A percentile compares a stretch with the other conserved stretches of the same genome.
Evolutionary conservation across 306 rosid genomes (phyloP).

Genomic region (Castanopsis chinensis): DNA sequence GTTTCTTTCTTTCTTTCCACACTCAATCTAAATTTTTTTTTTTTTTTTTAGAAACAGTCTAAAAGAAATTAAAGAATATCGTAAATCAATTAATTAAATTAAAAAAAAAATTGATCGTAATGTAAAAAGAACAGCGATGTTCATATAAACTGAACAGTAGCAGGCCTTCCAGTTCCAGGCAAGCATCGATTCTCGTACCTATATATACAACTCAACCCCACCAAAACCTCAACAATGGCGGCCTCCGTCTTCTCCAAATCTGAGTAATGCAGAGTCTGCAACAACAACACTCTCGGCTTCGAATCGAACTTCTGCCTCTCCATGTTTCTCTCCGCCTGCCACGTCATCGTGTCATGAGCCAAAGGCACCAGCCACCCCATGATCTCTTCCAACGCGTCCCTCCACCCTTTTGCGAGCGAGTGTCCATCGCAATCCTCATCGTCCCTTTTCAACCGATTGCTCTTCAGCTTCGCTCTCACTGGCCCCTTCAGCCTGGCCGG

Average conservation of each 20-base stretch:
- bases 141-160: not conserved
- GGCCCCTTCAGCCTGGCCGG: slow-evolving; percentile 42
- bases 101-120: no score
- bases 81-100: no score
- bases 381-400: slow-evolving; percentile 43
- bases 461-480: slow-evolving; percentile 37
- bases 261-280: slow-evolving; percentile 73
- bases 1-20: no score
- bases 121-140: no score
- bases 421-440: slow-evolving; percentile 6
- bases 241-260: slow-evolving; percentile 75
- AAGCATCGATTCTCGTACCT: slow-evolving; percentile 32
- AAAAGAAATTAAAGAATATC: no score
- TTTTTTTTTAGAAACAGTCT: no score
- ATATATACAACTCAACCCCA: slow-evolving; percentile 58
- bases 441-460: slow-evolving; percentile 23
- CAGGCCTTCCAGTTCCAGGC: no score
- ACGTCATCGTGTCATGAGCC: slow-evolving; percentile 58
- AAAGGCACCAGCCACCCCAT: slow-evolving; percentile 59
- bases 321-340: slow-evolving; percentile 62
- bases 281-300: slow-evolving; percentile 38
- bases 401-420: slow-evolving; percentile 36
- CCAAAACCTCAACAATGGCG: slow-evolving; percentile 56
- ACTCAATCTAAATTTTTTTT: no score
- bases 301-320: slow-evolving; percentile 47